phyloP scores from a whole-genome alignment of 495 filamentous ascomycete species.

The Oidiodendron maius region DNA sequence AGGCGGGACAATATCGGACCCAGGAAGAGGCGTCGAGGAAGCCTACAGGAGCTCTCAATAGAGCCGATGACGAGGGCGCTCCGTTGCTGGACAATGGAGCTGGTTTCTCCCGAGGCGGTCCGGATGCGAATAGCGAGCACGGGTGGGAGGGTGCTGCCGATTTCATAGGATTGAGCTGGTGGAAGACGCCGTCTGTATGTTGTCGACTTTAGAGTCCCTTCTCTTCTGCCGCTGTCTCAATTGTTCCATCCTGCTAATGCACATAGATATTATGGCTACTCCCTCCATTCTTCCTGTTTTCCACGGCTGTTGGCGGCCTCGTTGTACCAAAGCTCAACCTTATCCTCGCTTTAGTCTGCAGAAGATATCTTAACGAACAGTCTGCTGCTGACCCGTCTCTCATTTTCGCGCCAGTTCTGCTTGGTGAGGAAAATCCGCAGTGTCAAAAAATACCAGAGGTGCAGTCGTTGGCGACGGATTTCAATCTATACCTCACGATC shows the following conservation, averaged over 20 bases:
- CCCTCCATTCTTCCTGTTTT: constrained; percentile 67
- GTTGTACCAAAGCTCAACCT: constrained; percentile 76
- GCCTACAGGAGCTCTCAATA: no score
- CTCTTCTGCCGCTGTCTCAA: not conserved
- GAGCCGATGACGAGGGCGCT: constrained; percentile 25
- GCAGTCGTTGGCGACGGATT: constrained; percentile 67
- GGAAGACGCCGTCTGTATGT: constrained; percentile 65
- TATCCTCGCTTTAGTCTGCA: constrained; percentile 74
- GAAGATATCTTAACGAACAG: constrained; percentile 65
- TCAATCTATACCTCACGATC: constrained; percentile 67
- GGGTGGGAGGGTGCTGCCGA: constrained; percentile 46
- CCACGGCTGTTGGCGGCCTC: constrained; percentile 77
- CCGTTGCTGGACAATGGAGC: constrained; percentile 31
- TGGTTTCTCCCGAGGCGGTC: constrained; percentile 12
- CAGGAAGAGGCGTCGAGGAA: no score
- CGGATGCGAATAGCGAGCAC: constrained; percentile 9
- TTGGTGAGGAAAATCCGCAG: constrained; percentile 63
- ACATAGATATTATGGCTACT: constrained; percentile 79
- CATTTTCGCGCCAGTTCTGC: constrained; percentile 55
- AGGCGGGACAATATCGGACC: no score
- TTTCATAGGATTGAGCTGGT: constrained; percentile 62
- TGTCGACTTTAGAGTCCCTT: no score
- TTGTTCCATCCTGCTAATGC: no score
- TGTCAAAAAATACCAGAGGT: constrained; percentile 64
- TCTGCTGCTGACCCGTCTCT: constrained; percentile 48